Conservation (phyloP, 208 protist genomes). For the Herpetomonas samuelpessoai region DNA sequence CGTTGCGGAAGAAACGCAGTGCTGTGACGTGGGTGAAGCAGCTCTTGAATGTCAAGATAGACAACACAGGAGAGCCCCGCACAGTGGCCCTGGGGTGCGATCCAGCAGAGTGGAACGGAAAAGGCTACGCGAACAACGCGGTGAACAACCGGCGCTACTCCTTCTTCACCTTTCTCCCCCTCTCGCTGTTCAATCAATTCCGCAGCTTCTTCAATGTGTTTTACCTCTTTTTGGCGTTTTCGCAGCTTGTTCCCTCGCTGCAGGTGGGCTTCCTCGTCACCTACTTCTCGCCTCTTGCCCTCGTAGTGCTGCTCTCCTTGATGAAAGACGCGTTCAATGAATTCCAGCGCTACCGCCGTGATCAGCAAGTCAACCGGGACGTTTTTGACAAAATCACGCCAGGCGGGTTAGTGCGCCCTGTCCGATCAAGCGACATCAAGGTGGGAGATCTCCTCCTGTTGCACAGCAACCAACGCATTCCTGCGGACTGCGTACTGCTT, state of each 20-base stretch:
- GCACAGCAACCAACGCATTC: conserved; percentile 92
- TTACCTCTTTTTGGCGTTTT: conserved; percentile 83
- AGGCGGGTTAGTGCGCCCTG: conserved; percentile 35
- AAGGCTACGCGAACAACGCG: conserved; percentile 60
- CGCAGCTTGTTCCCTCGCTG: conserved; percentile 73
- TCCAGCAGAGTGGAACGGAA: conserved; percentile 30
- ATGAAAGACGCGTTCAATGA: conserved; percentile 96
- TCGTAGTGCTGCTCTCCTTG: conserved; percentile 91
- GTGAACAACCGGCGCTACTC: conserved; percentile 85
- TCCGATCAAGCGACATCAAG: conserved; percentile 84
- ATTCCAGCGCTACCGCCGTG: conserved; percentile 88
- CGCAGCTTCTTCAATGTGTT: conserved; percentile 83
- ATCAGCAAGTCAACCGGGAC: conserved; percentile 80
- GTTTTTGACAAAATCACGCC: conserved; percentile 60
- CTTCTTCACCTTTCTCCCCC: conserved; percentile 74
- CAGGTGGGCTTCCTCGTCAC: conserved; percentile 95
- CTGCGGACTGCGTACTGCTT: conserved; percentile 96
- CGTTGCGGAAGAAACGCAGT: conserved; percentile 15
- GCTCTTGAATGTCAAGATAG: conserved; percentile 28
- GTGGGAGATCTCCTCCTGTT: conserved; percentile 95
- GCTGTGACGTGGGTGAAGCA: conserved; percentile 14
- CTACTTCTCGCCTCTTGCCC: conserved; percentile 93
- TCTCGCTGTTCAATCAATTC: conserved; percentile 78
- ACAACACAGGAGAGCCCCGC: conserved; percentile 27
- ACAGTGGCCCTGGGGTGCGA: conserved; percentile 52